Conservation (phyloP, 805 yeast genomes). For the Metschnikowia similis region DNA sequence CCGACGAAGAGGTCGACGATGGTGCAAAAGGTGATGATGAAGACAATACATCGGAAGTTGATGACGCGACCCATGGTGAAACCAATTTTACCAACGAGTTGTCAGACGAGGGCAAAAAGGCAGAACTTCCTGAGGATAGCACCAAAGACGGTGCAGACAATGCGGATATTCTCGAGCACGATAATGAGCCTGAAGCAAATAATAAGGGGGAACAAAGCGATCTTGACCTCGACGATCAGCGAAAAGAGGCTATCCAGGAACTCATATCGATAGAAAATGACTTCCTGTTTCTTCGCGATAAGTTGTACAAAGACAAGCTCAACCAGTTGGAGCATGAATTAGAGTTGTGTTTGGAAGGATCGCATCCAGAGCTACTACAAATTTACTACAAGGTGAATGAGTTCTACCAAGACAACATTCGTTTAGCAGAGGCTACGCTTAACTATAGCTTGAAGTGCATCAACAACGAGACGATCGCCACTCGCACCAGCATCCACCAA, state of each 20-base stretch:
- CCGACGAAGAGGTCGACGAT: conserved; percentile 8
- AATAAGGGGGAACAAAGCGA: conserved; percentile 5
- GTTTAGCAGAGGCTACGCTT: conserved; percentile 37
- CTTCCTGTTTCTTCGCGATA: conserved; percentile 83
- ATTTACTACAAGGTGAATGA: conserved; percentile 68
- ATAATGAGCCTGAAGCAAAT: conserved; percentile 1
- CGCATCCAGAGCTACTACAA: conserved; percentile 83
- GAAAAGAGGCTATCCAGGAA: conserved; percentile 64
- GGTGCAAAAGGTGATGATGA: conserved; percentile 7
- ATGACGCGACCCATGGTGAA: neutral
- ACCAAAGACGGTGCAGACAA: conserved; percentile 18
- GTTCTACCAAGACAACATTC: conserved; percentile 67
- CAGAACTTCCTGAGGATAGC: conserved; percentile 11
- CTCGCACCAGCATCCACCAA: conserved; percentile 78
- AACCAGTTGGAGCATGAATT: conserved; percentile 74
- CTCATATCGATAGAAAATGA: conserved; percentile 78
- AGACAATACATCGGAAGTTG: conserved; percentile 1
- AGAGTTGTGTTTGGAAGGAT: conserved; percentile 79
- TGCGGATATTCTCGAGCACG: conserved; percentile 7
- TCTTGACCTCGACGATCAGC: conserved; percentile 32
- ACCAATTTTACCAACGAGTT: neutral
- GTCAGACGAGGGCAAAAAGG: neutral
- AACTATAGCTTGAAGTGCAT: conserved; percentile 71
- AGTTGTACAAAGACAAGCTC: conserved; percentile 78
- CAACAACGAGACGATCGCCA: conserved; percentile 74